Conservation (phyloP, 2,329 filamentous ascomycete species). For the Ceratocystis destructans region DNA sequence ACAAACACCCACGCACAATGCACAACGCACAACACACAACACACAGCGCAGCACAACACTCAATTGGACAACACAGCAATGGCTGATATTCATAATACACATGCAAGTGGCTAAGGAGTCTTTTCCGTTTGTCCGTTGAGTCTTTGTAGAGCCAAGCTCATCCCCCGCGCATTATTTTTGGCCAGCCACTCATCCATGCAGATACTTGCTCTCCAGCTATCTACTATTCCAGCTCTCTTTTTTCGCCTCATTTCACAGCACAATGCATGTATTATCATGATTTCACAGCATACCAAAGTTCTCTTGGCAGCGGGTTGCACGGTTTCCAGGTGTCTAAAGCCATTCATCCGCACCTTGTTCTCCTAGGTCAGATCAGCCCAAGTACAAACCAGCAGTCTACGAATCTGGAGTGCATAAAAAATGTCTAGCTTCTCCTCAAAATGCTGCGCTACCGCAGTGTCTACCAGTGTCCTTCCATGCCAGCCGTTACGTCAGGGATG, state of each 20-base stretch:
- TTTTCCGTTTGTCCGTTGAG: too few relatives aligned
- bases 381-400: too few relatives aligned
- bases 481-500: neutral
- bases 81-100: neutral
- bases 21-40: neutral
- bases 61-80: neutral
- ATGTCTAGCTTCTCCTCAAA: neutral
- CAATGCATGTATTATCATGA: neutral
- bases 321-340: neutral
- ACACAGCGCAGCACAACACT: neutral
- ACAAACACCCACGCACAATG: neutral
- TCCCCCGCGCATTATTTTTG: neutral
- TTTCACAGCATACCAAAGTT: neutral
- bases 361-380: neutral
- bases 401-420: neutral
- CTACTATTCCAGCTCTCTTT: too few relatives aligned
- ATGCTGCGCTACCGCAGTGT: too few relatives aligned
- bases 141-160: too few relatives aligned
- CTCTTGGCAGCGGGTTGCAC: neutral
- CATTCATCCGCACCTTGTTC: neutral
- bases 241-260: too few relatives aligned
- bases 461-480: neutral
- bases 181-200: neutral
- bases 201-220: too few relatives aligned
- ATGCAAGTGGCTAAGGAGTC: neutral